Conservation (phyloP, 495 filamentous ascomycete genomes). For the Parachaetomium inaequale region DNA sequence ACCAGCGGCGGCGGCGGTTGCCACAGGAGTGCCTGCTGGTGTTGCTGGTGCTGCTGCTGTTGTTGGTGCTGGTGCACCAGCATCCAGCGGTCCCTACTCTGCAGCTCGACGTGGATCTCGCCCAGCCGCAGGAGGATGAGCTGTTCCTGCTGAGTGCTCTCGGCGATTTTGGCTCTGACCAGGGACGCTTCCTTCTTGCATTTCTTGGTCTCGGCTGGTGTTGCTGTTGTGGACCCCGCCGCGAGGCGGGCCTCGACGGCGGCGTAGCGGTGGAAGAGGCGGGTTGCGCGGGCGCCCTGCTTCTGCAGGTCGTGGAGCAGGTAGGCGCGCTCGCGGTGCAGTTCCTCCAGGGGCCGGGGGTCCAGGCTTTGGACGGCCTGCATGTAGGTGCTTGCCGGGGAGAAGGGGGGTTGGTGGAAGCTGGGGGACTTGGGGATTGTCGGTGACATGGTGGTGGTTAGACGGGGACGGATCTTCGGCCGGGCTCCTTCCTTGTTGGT, state of each 20-base stretch:
- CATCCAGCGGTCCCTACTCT: slow-evolving; percentile 36
- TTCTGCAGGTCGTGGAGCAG: slow-evolving; percentile 38
- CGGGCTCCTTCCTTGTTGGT: neutral
- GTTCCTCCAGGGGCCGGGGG: slow-evolving; percentile 35
- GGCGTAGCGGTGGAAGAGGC: slow-evolving; percentile 33
- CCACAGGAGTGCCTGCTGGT: neutral
- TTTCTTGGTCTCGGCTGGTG: slow-evolving; percentile 13
- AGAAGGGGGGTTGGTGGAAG: neutral
- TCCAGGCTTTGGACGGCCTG: slow-evolving; percentile 19
- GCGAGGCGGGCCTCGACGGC: slow-evolving; percentile 27
- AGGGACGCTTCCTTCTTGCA: slow-evolving; percentile 15
- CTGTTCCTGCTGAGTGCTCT: slow-evolving; percentile 40
- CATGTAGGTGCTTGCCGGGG: slow-evolving; percentile 8
- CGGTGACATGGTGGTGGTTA: neutral
- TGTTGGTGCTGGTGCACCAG: slow-evolving; percentile 24
- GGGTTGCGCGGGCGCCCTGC: slow-evolving; percentile 32
- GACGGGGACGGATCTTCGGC: neutral
- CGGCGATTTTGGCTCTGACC: slow-evolving; percentile 28
- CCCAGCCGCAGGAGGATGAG: slow-evolving; percentile 38
- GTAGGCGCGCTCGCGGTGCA: slow-evolving; percentile 40
- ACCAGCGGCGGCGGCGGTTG: neutral
- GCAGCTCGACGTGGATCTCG: slow-evolving; percentile 45
- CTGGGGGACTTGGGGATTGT: neutral
- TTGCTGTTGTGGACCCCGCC: neutral
- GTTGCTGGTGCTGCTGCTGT: neutral